Evolutionary conservation across 208 protist species (phyloP).

Genomic region (Sergeia podlipaevii): DNA sequence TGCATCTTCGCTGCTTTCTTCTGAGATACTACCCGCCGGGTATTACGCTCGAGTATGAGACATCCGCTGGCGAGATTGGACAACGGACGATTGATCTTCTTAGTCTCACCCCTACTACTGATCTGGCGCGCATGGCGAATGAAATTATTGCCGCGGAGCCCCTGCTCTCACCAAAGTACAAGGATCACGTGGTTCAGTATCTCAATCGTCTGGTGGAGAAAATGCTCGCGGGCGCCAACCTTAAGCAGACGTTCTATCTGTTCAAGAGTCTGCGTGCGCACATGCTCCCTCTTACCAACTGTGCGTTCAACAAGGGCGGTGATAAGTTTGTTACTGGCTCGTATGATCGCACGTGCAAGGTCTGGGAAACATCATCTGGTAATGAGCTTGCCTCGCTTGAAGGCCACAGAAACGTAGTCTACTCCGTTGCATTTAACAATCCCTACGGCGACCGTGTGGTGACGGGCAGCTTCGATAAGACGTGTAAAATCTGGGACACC

Average conservation of each 20-base stretch:
- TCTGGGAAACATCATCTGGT: conserved; percentile 93
- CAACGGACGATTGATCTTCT: conserved; percentile 93
- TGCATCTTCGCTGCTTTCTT: conserved; percentile 93
- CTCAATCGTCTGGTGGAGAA: conserved; percentile 90
- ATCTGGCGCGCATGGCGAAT: conserved; percentile 77
- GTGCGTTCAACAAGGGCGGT: conserved; percentile 96
- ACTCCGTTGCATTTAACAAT: conserved; percentile 96
- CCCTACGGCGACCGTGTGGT: conserved; percentile 93
- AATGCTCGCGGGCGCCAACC: conserved; percentile 57
- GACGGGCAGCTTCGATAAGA: conserved; percentile 97
- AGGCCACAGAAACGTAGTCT: conserved; percentile 96
- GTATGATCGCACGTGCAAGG: conserved; percentile 96
- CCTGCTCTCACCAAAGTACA: conserved; percentile 77
- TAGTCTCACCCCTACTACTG: conserved; percentile 71
- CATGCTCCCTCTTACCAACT: conserved; percentile 96
- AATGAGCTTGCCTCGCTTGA: conserved; percentile 91
- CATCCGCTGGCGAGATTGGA: conserved; percentile 64
- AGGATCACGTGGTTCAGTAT: conserved; percentile 73
- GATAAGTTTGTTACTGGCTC: conserved; percentile 93
- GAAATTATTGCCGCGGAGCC: conserved; percentile 89
- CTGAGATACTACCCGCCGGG: conserved; percentile 96
- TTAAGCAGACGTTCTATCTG: conserved; percentile 89
- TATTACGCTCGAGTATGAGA: conserved; percentile 92
- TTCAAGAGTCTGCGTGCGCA: conserved; percentile 95
- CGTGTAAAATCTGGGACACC: conserved; percentile 93